Conservation (phyloP, 116 monocot species). For the Zostera marina region DNA sequence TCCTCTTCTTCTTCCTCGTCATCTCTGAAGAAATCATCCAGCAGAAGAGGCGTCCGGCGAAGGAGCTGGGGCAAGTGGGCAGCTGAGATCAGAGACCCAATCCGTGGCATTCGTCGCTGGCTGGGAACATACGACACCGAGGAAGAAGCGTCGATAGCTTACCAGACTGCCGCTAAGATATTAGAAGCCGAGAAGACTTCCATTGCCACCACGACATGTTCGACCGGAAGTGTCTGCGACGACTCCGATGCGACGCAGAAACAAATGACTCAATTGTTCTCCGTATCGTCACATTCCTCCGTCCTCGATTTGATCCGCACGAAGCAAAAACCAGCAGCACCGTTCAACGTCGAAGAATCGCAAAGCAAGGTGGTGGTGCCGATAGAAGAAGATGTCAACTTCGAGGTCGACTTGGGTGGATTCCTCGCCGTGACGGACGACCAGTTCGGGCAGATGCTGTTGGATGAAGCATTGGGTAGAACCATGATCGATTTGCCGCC, state of each 20-base stretch:
- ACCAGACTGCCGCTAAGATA: conserved; percentile 1
- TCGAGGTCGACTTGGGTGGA: not conserved
- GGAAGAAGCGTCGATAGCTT: conserved; percentile 14
- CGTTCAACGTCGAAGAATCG: too few species aligned
- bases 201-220: not conserved
- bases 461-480: conserved; percentile 1
- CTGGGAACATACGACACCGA: conserved; percentile 19
- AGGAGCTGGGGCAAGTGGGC: conserved; percentile 22
- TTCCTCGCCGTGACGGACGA: not conserved
- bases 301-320: conserved; percentile 4
- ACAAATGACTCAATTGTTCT: not conserved
- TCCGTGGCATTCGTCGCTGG: conserved; percentile 9
- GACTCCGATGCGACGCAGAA: not conserved
- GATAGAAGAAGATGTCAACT: not conserved
- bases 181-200: conserved; percentile 9
- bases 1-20: not conserved
- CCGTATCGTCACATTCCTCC: conserved; percentile 12
- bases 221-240: not conserved
- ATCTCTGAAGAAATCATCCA: not conserved
- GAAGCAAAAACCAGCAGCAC: too few species aligned
- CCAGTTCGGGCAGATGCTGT: not conserved
- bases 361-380: not conserved
- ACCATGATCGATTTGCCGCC: not conserved
- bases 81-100: conserved; percentile 20
- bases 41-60: conserved; percentile 13